Base-by-base conservation (phyloP, 805 yeast genomes). In the Lipomyces sp. region DNA sequence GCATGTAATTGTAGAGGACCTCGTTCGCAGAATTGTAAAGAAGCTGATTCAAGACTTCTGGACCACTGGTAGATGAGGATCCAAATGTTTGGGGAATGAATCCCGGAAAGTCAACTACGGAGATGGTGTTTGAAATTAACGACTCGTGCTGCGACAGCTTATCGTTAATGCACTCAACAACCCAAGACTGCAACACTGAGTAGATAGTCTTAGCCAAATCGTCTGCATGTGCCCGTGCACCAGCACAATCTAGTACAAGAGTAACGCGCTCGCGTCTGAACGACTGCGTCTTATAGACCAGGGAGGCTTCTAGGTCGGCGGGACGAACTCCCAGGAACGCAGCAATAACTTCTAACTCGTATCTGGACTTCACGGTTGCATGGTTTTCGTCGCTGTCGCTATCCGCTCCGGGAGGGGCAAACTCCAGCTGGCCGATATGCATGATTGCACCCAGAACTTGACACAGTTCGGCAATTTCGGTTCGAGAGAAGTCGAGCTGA, bases 381-480 rank as follows among this genome's bases (percentile, higher is more conserved):
- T 61, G 66, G 8, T 64, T 63, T 37, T 62, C 64, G 35, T 68
- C 70, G 10, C 71, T 68, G 33, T 77, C 79, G 11, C 75, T 70
- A 60, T 76, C 78, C n/a, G 65, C 64, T 32, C 75, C 72, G 11
- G 77, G 73, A 2, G 76, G 66, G 60, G 73, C 69, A 72, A 80
- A 79, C 64, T 74, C 74, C 32, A 80, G 70, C 72, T 80, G 82
- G n/a, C 82, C 82, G 33, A 80, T 71, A 57, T 80, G 82, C n/a
- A 80, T 72, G 18, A 80, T 77, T 2, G 82, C 82, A 2, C 82
- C 82, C 37, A 80, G 71, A n/a, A 84, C 75, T 65, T 79, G 81
- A 69, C 84, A 84, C 18, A 86, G 82, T 67, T 80, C 79, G 56
- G 84, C 81, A 18, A 81, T 80, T 60, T 85, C 87, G 1, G 78